Conservation (phyloP, 73 alveolate genomes). For the Symbiodinium pilosum region DNA sequence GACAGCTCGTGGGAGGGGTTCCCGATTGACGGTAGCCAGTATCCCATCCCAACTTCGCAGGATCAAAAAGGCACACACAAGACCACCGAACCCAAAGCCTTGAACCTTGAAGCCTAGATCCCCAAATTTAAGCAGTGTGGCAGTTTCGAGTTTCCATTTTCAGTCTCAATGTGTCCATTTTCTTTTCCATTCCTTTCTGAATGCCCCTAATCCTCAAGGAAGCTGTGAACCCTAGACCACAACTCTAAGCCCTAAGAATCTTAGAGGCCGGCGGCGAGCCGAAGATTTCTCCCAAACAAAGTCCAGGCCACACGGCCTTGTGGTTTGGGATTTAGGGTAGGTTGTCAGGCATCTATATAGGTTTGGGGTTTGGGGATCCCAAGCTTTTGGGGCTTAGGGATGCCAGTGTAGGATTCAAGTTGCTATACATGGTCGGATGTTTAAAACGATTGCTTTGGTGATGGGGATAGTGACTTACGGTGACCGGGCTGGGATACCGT, state of each 20-base stretch:
- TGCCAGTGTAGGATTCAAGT: background rate
- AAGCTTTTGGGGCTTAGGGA: background rate
- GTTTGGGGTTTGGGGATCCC: background rate
- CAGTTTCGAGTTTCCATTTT: too few relatives aligned
- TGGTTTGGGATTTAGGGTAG: background rate
- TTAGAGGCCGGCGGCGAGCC: constrained; percentile 83
- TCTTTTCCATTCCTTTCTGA: too few relatives aligned
- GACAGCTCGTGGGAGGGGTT: too few relatives aligned
- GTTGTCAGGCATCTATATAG: background rate
- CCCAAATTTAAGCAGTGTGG: background rate
- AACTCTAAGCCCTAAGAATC: background rate
- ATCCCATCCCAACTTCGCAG: too few relatives aligned
- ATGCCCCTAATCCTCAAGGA: background rate
- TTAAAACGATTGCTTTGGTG: background rate
- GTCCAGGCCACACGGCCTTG: constrained; percentile 15
- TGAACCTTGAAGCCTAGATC: background rate
- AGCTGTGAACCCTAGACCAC: background rate
- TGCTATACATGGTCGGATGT: background rate
- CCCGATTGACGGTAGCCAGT: too few relatives aligned
- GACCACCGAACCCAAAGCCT: background rate
- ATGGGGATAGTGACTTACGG: background rate
- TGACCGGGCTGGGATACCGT: background rate
- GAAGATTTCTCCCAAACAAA: constrained; percentile 65
- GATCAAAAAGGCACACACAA: too few relatives aligned
- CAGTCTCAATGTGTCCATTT: too few relatives aligned